These are phyloP conservation scores for Colletotrichum sp. DNA, from an alignment of 2,329 filamentous ascomycete genomes.

Conservation along the genomic window DNA sequence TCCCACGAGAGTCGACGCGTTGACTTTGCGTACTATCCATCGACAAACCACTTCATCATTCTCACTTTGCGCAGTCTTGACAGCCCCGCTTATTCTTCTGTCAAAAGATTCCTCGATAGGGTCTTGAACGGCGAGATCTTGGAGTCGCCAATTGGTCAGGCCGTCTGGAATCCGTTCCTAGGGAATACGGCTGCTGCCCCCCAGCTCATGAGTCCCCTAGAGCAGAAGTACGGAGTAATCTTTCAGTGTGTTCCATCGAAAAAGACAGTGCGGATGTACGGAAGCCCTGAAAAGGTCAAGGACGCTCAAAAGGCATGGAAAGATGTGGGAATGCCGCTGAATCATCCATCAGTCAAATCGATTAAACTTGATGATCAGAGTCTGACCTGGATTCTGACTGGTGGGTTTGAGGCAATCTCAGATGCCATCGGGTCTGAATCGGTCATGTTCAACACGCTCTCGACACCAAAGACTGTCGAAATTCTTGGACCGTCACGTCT, in stretches of 20 bases:
- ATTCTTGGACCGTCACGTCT: constrained; percentile 26
- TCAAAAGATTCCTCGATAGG: constrained; percentile 35
- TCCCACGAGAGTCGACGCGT: constrained; percentile 30
- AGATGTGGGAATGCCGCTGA: constrained; percentile 29
- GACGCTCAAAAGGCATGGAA: constrained; percentile 18
- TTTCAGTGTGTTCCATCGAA: constrained; percentile 32
- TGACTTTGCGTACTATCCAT: constrained; percentile 29
- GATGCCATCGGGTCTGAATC: constrained; percentile 30
- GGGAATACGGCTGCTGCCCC: not conserved
- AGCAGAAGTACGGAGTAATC: constrained; percentile 23
- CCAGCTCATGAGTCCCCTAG: not conserved
- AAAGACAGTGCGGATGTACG: constrained; percentile 33
- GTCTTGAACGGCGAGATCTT: constrained; percentile 38
- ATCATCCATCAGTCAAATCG: not conserved
- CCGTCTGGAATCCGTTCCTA: constrained; percentile 37
- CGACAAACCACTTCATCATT: constrained; percentile 30
- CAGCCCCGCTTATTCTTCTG: constrained; percentile 28
- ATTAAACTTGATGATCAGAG: constrained; percentile 1
- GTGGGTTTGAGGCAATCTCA: constrained; percentile 33
- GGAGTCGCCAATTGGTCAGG: constrained; percentile 20
- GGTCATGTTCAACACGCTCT: constrained; percentile 35
- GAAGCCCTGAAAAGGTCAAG: constrained; percentile 22
- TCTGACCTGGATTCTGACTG: constrained; percentile 34
- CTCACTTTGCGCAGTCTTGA: constrained; percentile 43
- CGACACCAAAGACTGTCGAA: constrained; percentile 35